Base-by-base conservation (phyloP, 23 red algal genomes). In the Gracilaria caudata region DNA sequence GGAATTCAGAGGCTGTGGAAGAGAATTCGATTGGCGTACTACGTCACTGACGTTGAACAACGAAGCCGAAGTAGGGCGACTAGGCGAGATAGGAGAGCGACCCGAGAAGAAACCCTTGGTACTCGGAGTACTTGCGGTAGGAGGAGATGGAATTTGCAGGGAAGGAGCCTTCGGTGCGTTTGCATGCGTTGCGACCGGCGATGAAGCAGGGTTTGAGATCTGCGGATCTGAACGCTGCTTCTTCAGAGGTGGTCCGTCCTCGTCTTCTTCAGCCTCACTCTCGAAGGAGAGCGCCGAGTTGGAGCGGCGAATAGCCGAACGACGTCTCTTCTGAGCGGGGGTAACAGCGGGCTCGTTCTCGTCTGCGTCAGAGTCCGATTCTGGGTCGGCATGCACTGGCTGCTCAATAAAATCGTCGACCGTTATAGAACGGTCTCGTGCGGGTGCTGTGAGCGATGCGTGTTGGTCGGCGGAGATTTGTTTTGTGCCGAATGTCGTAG, bases 401-500 rank as follows among this genome's bases (percentile, higher is more conserved):
- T 75, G 70, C 21, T 75, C 70, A 13, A 75, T 43, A 19, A 75
- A 75, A 75, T 75, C 70, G 70, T 75, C 70, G 25, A 75, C 70
- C 39, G 70, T 28, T 23, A 75, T 75, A 40, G 70, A 45, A 36
- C 70, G 70, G 70, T 75, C 70, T 43, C 70, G 70, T 0, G 70
- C 21, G 10, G 70, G 70, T 5, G 70, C 70, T 6, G 70, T 20
- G 0, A 75, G 70, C 70, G 70, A 75, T 49, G 70, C 70, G 70
- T 75, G 70, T 49, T 75, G 70, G 70, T 75, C 70, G 70, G 70
- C 70, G 19, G 70, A 75, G 39, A 75, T 75, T 75, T 49, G 70
- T 24, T 75, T 75, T 8, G 70, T 75, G 1, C 70, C 70, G 25
- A 75, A 75, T 38, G 70, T 20, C 26, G 70, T 29, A 75, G 70